A percentile compares a stretch with the other conserved stretches of the same genome.
Evolutionary conservation across 805 yeast species (phyloP).

Genomic region (Candida loeiensis): DNA sequence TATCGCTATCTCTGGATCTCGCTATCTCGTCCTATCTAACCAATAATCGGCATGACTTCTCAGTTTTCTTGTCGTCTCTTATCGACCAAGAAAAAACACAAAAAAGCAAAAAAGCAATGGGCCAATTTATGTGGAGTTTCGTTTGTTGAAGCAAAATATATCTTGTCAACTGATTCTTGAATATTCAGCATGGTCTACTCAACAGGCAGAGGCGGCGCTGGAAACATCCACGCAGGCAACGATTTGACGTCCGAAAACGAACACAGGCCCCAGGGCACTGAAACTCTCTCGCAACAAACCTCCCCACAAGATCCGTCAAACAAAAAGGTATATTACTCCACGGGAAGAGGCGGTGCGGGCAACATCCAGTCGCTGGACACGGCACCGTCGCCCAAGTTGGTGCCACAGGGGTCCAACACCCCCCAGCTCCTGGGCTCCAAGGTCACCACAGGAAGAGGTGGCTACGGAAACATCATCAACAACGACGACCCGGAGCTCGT

Average conservation of each 20-base stretch:
- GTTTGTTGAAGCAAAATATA: conserved; percentile 1
- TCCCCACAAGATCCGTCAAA: conserved; percentile 1
- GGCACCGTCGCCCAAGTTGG: conserved; percentile 52
- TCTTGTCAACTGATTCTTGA: no score
- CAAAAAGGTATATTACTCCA: conserved; percentile 46
- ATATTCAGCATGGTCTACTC: conserved; percentile 22
- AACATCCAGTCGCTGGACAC: conserved; percentile 46
- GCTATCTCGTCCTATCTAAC: no score
- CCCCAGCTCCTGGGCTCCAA: conserved; percentile 55
- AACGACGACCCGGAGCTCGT: conserved; percentile 58
- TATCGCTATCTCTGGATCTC: not conserved
- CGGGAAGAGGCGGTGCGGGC: conserved; percentile 81
- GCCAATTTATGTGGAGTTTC: conserved; percentile 5
- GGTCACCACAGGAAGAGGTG: conserved; percentile 74
- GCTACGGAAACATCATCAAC: conserved; percentile 69
- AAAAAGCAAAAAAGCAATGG: conserved; percentile 2
- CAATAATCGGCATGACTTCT: no score
- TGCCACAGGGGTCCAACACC: conserved; percentile 57
- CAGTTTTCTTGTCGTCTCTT: conserved; percentile 1
- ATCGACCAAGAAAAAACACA: conserved; percentile 4
- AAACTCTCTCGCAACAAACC: conserved; percentile 3
- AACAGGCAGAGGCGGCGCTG: conserved; percentile 41
- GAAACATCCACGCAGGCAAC: conserved; percentile 24
- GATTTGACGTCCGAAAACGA: conserved; percentile 19
- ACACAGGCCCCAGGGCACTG: conserved; percentile 2